A percentile compares a stretch with the other conserved stretches of the same genome.
Evolutionary conservation across 2,329 filamentous ascomycete species (phyloP).

Genomic region (Hypoxylon sp.): DNA sequence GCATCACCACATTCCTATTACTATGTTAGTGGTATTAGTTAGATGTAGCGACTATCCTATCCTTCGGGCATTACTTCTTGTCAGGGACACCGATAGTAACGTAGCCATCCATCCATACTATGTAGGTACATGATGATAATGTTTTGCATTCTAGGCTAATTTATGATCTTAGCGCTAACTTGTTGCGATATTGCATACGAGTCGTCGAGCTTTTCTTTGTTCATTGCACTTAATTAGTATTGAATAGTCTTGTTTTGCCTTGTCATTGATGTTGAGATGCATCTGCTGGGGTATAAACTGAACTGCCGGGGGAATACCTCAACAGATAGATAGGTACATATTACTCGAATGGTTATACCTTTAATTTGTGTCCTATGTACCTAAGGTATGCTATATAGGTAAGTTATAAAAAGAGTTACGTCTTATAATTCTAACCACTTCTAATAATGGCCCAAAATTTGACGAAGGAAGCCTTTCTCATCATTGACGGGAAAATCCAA

Average conservation of each 20-base stretch:
- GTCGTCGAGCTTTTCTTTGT: no score
- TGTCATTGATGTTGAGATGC: not conserved
- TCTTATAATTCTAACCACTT: constrained; percentile 10
- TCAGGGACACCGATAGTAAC: constrained; percentile 38
- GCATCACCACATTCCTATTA: constrained; percentile 3
- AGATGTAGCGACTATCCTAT: no score
- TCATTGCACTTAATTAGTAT: no score
- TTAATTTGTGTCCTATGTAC: no score
- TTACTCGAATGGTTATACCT: no score
- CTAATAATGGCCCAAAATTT: no score
- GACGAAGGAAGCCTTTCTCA: no score
- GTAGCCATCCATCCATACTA: no score
- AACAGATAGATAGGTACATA: constrained; percentile 1
- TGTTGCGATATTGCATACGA: not conserved
- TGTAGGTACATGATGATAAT: constrained; percentile 23
- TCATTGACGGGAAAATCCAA: no score
- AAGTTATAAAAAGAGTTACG: no score
- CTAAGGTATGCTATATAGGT: no score
- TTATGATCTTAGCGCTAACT: constrained; percentile 12
- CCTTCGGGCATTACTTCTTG: constrained; percentile 29
- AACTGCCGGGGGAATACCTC: constrained; percentile 9
- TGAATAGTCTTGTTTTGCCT: no score
- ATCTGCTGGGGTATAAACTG: not conserved
- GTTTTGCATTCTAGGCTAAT: constrained; percentile 26
- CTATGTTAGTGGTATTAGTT: constrained; percentile 6